Evolutionary conservation across 495 filamentous ascomycete genomes (phyloP), one percentile per base, ranked within the genome.

Genomic region (Aspergillus asperescens): DNA sequence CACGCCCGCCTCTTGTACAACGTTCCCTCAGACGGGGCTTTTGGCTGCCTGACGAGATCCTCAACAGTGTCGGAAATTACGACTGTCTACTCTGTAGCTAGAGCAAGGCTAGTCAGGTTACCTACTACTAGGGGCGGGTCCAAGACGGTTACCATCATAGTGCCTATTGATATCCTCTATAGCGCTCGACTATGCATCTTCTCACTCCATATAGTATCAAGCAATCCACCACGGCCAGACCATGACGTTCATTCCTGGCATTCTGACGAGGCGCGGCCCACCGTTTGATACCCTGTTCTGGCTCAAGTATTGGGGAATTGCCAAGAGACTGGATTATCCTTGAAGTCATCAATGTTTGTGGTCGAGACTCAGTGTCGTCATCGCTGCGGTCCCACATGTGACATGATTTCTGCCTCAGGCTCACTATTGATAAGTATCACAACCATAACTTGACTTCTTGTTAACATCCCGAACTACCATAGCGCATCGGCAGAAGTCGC

Each of bases 1-100:
- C 27, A 31, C 27, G 12, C 15, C 42, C 24, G 41, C 24, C 41
- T 13, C 10, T 44, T 31, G 41, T 44, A 7, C 25, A 9, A 28
- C 23, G 5, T 50, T 6, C 44, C 22, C 16, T 23, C n/a, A n/a
- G n/a, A n/a, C n/a, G n/a, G n/a, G n/a, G n/a, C n/a, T n/a, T n/a
- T n/a, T n/a, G n/a, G 37, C 37, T 20, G 20, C 37, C 37, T 16
- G 16, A 20, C 37, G 37, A 23, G 20, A 31, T 42, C 37, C 40
- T 54, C 32, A 27, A 7, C 16, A 19, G 25, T 40, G 25, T 47
- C 42, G 51, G 51, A 54, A 40, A 54, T 54, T 54, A 42, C 51
- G 47, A 47, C 31, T 42, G 32, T 47, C 32, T 40, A 47, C 31
- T 42, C 24, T 47, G 23, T 40, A 54, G 32, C 42, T 42, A 42